These are phyloP conservation scores for Hygrophoropsis aurantiaca DNA, from an alignment of 768 basidiomycete genomes.

Conservation along the genomic window DNA sequence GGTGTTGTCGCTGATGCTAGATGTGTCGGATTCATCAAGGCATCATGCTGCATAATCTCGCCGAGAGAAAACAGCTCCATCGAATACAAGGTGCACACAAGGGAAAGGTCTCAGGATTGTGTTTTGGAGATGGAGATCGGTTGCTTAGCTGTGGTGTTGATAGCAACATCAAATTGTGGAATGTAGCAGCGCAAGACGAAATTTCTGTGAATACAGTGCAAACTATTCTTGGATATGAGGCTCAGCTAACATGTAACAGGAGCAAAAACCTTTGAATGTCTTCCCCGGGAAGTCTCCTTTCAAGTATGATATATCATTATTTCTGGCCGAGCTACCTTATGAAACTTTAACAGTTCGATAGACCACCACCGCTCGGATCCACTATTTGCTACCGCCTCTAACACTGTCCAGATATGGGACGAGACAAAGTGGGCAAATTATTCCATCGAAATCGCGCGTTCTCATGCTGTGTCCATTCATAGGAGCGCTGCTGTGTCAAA, in stretches of 20 bases:
- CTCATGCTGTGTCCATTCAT: conserved; percentile 4
- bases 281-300: conserved; percentile 88
- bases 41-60: conserved; percentile 82
- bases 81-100: conserved; percentile 75
- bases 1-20: neutral
- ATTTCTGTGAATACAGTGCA: conserved; percentile 33
- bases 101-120: conserved; percentile 81
- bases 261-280: conserved; percentile 65
- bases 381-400: conserved; percentile 94
- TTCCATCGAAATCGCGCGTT: neutral
- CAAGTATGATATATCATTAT: conserved; percentile 58
- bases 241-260: conserved; percentile 15
- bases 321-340: conserved; percentile 1
- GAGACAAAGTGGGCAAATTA: conserved; percentile 75
- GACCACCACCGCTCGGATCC: conserved; percentile 89
- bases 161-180: conserved; percentile 82
- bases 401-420: conserved; percentile 95
- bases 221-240: neutral
- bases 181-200: conserved; percentile 38
- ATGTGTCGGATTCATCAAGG: conserved; percentile 44
- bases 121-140: conserved; percentile 63
- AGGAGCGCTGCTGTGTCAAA: conserved; percentile 87
- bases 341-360: conserved; percentile 62
- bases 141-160: conserved; percentile 83
- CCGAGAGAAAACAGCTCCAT: conserved; percentile 50